A percentile compares a stretch with the other conserved stretches of the same genome.
phyloP scores from a whole-genome alignment of 441 rosid genomes.

The Euphorbia schlechtendalii region DNA sequence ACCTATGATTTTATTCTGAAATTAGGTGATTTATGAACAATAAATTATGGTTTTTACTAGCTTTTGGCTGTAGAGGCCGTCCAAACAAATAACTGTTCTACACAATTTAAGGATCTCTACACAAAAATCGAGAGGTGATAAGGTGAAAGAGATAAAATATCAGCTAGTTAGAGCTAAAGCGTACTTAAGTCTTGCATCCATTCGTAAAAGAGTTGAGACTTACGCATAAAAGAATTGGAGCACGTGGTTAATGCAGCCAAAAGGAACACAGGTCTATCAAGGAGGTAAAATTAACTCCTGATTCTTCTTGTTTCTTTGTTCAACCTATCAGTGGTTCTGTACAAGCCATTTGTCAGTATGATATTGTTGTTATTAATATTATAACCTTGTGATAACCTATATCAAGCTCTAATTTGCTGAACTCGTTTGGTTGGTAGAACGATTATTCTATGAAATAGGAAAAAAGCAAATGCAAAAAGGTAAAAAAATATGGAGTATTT shows the following conservation, averaged over 20 bases:
- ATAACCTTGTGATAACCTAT: constrained; percentile 10
- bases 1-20: too few species aligned
- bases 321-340: neutral
- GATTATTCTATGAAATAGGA: too few species aligned
- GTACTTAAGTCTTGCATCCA: constrained; percentile 58
- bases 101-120: constrained; percentile 23
- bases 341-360: constrained; percentile 3
- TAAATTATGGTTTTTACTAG: neutral
- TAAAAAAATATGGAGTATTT: too few species aligned
- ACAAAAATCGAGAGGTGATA: constrained; percentile 42
- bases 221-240: constrained; percentile 66
- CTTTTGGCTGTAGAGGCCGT: constrained; percentile 38
- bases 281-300: constrained; percentile 40
- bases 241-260: constrained; percentile 48
- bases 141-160: constrained; percentile 69
- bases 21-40: too few species aligned
- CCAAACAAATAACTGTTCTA: constrained; percentile 19
- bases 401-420: constrained; percentile 7
- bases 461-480: too few species aligned
- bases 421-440: too few species aligned
- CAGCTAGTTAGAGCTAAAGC: constrained; percentile 70
- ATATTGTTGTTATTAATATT: neutral
- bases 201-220: constrained; percentile 61
- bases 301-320: neutral
- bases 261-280: constrained; percentile 67